Evolutionary conservation across 108 stramenopile species (phyloP), one percentile per base, ranked within the genome.

Genomic region (Cyclotella distinguenda): DNA sequence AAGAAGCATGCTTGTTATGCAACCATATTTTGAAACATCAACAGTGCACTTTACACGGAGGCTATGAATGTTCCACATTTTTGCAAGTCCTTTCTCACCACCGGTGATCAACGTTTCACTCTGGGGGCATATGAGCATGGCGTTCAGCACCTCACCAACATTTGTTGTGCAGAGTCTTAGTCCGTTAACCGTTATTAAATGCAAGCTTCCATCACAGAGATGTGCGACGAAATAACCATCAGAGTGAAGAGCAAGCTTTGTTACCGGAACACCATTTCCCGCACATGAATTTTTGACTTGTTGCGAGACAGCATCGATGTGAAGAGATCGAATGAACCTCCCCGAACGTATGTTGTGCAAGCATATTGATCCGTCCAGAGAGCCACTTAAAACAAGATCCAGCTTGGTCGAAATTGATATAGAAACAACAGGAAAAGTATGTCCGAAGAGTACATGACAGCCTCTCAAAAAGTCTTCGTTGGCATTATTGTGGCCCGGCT

Each of bases 41-140:
- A 93, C 51, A 16, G 79, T 73, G 30, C 84, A 85, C n/a, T 67
- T 53, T 19, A 87, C 52, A 28, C 46, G 63, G 8, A 93, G 70
- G 44, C 86, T 80, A 18, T 64, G 49, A 22, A 87, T 60, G 22
- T 61, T 67, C 54, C 91, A 66, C 25, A 93, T 80, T 57, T 67
- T 77, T 33, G 87, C 82, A 21, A 84, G 77, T 22, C 86, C 80
- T 22, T 45, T 66, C 11, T 84, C 85, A 16, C 91, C 91, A 22
- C 91, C 91, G 31, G 88, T 93, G 10, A 93, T 85, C 6, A 93
- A 61, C 34, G 87, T 74, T 68, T 84, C 83, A 44, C 82, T 86
- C 44, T 70, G 70, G 7, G 54, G 56, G 23, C 81, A 84, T 27
- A 89, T 83, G 23, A 70, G 64, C 85, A 93, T 86, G n/a, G 83